These are phyloP conservation scores for Neonectria ditissima DNA, from an alignment of 2,329 filamentous ascomycete genomes.

Conservation along the genomic window DNA sequence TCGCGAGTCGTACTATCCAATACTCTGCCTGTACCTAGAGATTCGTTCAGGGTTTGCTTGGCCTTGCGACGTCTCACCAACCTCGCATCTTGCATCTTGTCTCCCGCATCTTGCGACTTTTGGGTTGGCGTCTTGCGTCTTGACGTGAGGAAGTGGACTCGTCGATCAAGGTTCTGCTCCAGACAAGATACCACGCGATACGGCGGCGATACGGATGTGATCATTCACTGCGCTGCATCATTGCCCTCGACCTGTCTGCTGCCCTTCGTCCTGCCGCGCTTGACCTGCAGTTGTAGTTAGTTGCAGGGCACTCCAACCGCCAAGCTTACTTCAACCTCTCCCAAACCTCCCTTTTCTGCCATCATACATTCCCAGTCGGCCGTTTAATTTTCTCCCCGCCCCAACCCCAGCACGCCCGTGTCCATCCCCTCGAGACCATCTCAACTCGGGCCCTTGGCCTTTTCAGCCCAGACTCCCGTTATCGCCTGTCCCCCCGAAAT, in stretches of 20 bases:
- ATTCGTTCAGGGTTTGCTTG: neutral
- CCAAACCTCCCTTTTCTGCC: conserved; percentile 21
- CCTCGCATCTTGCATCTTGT: conserved; percentile 3
- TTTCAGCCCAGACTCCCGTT: conserved; percentile 2
- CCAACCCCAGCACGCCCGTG: conserved; percentile 7
- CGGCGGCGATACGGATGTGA: no score
- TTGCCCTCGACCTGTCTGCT: neutral
- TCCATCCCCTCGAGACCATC: conserved; percentile 1
- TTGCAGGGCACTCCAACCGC: conserved; percentile 26
- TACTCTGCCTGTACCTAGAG: conserved; percentile 1
- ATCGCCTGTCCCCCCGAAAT: conserved; percentile 14
- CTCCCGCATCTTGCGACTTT: neutral
- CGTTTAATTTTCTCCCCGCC: conserved; percentile 9
- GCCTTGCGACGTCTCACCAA: neutral
- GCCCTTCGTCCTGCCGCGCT: neutral
- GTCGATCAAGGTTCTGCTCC: conserved; percentile 6
- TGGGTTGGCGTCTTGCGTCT: conserved; percentile 9
- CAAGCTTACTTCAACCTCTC: conserved; percentile 44
- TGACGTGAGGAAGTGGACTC: neutral
- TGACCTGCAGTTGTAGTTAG: conserved; percentile 21
- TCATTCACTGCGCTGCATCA: neutral
- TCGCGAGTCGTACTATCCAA: neutral
- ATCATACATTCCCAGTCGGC: conserved; percentile 17
- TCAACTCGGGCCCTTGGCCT: conserved; percentile 4
- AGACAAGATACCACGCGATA: conserved; percentile 8